phyloP scores from a whole-genome alignment of 805 yeast species.

The Wickerhamiella parazyma region DNA sequence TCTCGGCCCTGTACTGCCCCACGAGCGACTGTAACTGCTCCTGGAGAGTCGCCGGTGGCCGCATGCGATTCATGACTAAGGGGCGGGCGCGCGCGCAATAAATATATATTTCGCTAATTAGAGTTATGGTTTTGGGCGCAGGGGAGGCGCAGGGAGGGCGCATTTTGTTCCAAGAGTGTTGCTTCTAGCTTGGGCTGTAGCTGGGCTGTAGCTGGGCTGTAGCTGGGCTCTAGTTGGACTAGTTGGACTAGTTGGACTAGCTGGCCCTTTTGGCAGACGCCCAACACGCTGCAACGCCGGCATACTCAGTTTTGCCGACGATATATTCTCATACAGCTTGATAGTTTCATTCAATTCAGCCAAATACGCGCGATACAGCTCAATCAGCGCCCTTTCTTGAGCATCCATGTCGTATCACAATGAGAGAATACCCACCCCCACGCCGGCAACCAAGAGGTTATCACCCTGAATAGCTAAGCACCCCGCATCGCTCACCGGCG shows the following conservation, averaged over 20 bases:
- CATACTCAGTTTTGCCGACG: no score
- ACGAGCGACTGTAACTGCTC: slow-evolving; percentile 21
- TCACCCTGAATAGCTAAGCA: slow-evolving; percentile 31
- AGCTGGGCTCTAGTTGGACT: no score
- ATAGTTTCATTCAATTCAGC: background rate
- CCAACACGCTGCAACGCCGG: no score
- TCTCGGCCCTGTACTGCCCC: slow-evolving; percentile 22
- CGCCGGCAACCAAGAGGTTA: slow-evolving; percentile 13
- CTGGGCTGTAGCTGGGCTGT: no score
- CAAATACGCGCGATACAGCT: background rate
- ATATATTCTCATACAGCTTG: background rate
- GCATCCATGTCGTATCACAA: background rate
- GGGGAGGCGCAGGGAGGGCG: no score
- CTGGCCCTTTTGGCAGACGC: no score
- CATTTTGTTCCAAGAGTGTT: no score
- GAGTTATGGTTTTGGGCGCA: no score
- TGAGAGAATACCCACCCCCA: slow-evolving; percentile 14
- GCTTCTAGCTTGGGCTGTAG: no score
- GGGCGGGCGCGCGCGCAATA: background rate
- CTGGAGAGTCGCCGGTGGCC: slow-evolving; percentile 6
- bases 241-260: no score
- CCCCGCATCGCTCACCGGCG: slow-evolving; percentile 88
- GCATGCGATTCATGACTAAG: slow-evolving; percentile 6
- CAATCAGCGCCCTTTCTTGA: background rate
- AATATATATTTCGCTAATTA: no score